phyloP scores from a whole-genome alignment of 192 early-diverging fungal genomes.

The Gorgonomyces haynaldii region DNA sequence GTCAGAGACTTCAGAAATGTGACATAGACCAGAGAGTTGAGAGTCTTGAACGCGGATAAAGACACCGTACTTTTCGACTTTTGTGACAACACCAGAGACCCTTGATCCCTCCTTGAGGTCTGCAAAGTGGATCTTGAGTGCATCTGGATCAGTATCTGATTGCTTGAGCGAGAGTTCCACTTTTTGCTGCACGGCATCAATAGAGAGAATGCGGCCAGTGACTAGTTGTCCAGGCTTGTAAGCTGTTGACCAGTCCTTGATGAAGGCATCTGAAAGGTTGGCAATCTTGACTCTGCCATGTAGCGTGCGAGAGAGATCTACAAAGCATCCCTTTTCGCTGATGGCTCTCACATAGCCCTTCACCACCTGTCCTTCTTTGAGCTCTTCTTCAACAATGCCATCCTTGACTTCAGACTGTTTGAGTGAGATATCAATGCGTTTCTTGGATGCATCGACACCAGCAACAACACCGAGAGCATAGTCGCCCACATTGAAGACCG shows the following conservation, averaged over 20 bases:
- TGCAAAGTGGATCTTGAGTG: slow-evolving; percentile 38
- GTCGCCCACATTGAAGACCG: slow-evolving; percentile 1
- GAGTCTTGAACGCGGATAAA: slow-evolving; percentile 72
- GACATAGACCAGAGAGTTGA: slow-evolving; percentile 71
- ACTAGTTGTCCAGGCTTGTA: slow-evolving; percentile 69
- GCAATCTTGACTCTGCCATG: slow-evolving; percentile 73
- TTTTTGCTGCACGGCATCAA: slow-evolving; percentile 43
- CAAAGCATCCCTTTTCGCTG: slow-evolving; percentile 48
- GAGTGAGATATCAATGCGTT: slow-evolving; percentile 50
- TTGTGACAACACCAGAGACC: slow-evolving; percentile 33
- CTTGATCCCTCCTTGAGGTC: slow-evolving; percentile 56
- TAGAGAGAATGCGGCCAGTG: slow-evolving; percentile 51
- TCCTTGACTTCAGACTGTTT: slow-evolving; percentile 24
- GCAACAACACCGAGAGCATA: background rate
- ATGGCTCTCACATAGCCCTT: slow-evolving; percentile 33
- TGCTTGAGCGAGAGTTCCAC: slow-evolving; percentile 65
- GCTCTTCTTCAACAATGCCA: background rate
- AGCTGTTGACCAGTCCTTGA: slow-evolving; percentile 70
- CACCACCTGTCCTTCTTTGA: slow-evolving; percentile 20
- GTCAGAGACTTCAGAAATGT: slow-evolving; percentile 67
- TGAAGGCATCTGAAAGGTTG: slow-evolving; percentile 71
- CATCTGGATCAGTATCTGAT: slow-evolving; percentile 31
- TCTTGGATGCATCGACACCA: slow-evolving; percentile 6
- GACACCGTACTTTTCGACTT: slow-evolving; percentile 23
- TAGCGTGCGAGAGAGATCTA: slow-evolving; percentile 49